Evolutionary conservation across 2,329 filamentous ascomycete genomes (phyloP), one percentile per base, ranked within the genome.

Genomic region (Metarhizium album): DNA sequence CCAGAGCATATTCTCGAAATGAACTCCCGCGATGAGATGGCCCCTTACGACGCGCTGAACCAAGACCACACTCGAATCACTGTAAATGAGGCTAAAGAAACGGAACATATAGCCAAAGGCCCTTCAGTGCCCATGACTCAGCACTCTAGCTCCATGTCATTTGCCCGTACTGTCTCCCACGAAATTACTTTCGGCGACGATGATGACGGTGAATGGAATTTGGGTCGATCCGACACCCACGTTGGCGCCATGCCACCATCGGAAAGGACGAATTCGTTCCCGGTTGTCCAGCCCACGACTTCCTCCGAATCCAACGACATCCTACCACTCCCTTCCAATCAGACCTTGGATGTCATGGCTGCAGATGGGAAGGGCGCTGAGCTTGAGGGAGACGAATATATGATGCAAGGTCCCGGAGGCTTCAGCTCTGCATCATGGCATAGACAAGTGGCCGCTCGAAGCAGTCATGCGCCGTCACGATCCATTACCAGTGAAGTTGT

Each of bases 241-340:
- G 75, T 81, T 65, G 76, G 75, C 53, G 78, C 79, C 55, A 79
- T 84, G 76, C 67, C 76, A 8, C 69, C 74, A 2, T 74, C 67
- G 47, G 74, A 81, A 50, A 71, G 78, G 59, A 78, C 79, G 40
- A 84, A 84, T 60, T 84, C 81, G 0, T 84, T 84, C 54, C 81
- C 82, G 2, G 64, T 66, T 11, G 77, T 83, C 1, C 76, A 79
- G 11, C 70, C 73, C 1, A 56, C 67, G 6, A 37, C 57, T 37
- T 54, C 63, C 27, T 60, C 63, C 20, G 58, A 63, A 8, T 18
- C 49, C n/a, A 51, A 55, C 22, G 51, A 62, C 6, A 66, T 71
- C 23, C 67, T 71, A 18, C 68, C 70, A 14, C 66, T 76, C 2
- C 67, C 74, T 7, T 65, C 72, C 3, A 78, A 66, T 42, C 75